Conservation (phyloP, 1,139 yeast genomes). For the Debaryomyces psychrophilus region DNA sequence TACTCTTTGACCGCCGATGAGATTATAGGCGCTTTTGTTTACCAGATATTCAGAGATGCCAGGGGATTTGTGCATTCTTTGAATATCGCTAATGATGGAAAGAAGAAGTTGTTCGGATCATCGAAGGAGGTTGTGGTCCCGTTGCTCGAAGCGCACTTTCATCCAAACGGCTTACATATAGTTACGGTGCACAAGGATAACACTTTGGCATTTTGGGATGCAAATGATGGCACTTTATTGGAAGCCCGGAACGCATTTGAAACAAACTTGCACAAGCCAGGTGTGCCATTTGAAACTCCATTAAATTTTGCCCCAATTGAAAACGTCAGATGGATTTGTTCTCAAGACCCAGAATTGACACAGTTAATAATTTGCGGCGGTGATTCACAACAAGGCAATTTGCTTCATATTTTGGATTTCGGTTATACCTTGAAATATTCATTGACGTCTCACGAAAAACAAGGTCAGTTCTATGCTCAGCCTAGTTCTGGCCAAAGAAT, state of each 20-base stretch:
- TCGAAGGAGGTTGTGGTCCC: constrained; percentile 51
- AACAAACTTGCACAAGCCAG: constrained; percentile 62
- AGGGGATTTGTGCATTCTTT: constrained; percentile 39
- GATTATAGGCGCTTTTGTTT: constrained; percentile 58
- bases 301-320: constrained; percentile 37
- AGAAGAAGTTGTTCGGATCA: constrained; percentile 46
- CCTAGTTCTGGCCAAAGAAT: constrained; percentile 53
- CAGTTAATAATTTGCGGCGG: constrained; percentile 75
- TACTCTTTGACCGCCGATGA: constrained; percentile 68
- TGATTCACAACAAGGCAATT: constrained; percentile 52
- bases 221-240: constrained; percentile 68
- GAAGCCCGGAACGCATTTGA: constrained; percentile 77
- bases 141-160: constrained; percentile 70
- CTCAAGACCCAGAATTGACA: constrained; percentile 79
- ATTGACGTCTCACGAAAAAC: constrained; percentile 78
- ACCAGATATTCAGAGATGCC: constrained; percentile 47
- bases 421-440: constrained; percentile 82
- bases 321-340: constrained; percentile 70
- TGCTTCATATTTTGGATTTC: constrained; percentile 68
- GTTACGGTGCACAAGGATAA: constrained; percentile 82
- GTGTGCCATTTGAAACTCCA: constrained; percentile 26
- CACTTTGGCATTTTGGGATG: constrained; percentile 90
- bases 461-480: constrained; percentile 72
- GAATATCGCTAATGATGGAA: constrained; percentile 43
- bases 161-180: constrained; percentile 89